phyloP scores from a whole-genome alignment of 139 green algal genomes.

The Chlamydomonas eustigma region DNA sequence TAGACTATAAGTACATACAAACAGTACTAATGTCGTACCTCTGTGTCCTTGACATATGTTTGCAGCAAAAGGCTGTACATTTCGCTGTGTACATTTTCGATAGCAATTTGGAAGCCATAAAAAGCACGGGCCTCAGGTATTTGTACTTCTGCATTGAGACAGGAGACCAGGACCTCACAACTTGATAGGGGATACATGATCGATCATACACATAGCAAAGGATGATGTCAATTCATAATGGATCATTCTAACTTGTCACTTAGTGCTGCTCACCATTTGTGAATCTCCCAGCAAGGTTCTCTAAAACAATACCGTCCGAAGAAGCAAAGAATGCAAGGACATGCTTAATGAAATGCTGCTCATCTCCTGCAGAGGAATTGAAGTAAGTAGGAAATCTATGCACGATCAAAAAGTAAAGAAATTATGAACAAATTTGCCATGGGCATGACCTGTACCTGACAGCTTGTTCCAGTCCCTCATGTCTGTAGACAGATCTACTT shows the following conservation, averaged over 20 bases:
- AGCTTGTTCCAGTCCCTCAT: slow-evolving; percentile 72
- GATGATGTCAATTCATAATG: no score
- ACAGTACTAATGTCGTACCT: no score
- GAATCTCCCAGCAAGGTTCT: slow-evolving; percentile 93
- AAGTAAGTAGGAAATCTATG: no score
- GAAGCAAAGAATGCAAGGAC: slow-evolving; percentile 97
- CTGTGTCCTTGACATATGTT: slow-evolving; percentile 11
- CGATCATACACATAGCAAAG: no score
- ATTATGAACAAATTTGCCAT: no score
- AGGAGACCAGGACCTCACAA: not conserved
- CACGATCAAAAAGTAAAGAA: no score
- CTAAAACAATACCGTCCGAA: slow-evolving; percentile 95
- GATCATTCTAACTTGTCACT: no score
- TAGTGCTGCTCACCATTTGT: slow-evolving; percentile 63
- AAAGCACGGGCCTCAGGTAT: slow-evolving; percentile 81
- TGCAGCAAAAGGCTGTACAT: slow-evolving; percentile 93
- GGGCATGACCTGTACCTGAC: no score
- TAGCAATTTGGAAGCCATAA: slow-evolving; percentile 97
- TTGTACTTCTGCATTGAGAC: slow-evolving; percentile 11
- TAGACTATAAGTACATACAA: no score
- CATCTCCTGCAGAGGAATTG: slow-evolving; percentile 1
- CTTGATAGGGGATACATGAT: no score
- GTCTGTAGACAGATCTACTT: slow-evolving; percentile 87
- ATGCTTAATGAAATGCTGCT: slow-evolving; percentile 83
- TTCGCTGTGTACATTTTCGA: slow-evolving; percentile 97